phyloP scores from a whole-genome alignment of 257 asterid genomes.

The Buddleja alternifolia region DNA sequence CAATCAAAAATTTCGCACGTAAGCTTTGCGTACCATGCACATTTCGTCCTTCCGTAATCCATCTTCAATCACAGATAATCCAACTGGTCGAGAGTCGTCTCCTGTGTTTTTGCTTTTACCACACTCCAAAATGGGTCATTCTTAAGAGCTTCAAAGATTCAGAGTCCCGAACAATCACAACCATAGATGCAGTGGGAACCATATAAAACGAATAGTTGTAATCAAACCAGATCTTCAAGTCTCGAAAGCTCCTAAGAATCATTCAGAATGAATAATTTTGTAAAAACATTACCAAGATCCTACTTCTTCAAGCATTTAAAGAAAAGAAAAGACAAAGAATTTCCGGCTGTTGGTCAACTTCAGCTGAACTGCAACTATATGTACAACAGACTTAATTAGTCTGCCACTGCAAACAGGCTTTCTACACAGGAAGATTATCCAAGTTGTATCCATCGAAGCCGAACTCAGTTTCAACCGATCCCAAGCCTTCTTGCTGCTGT shows the following conservation, averaged over 20 bases:
- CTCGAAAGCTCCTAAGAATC: too few species aligned
- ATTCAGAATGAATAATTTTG: constrained; percentile 22
- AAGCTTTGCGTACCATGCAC: constrained; percentile 56
- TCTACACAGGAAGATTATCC: constrained; percentile 71
- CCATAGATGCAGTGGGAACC: too few species aligned
- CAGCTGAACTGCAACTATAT: constrained; percentile 44
- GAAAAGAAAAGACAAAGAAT: constrained; percentile 21
- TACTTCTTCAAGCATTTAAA: constrained; percentile 22
- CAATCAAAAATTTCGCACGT: constrained; percentile 54
- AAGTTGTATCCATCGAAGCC: constrained; percentile 63
- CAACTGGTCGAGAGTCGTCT: constrained; percentile 20
- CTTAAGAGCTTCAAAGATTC: too few species aligned
- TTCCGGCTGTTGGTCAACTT: constrained; percentile 25
- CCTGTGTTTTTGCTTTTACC: neutral
- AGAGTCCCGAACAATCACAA: too few species aligned
- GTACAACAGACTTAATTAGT: constrained; percentile 42
- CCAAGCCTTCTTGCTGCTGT: constrained; percentile 57
- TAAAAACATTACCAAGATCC: constrained; percentile 25
- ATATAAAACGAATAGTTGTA: neutral
- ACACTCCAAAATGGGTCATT: too few species aligned
- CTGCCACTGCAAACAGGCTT: constrained; percentile 2
- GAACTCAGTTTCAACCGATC: constrained; percentile 61
- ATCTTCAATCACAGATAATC: constrained; percentile 29
- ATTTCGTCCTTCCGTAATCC: constrained; percentile 22
- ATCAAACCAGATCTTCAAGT: too few species aligned